Evolutionary conservation across 164 flowering plant genomes (phyloP).

Genomic region (Annona squamosa): DNA sequence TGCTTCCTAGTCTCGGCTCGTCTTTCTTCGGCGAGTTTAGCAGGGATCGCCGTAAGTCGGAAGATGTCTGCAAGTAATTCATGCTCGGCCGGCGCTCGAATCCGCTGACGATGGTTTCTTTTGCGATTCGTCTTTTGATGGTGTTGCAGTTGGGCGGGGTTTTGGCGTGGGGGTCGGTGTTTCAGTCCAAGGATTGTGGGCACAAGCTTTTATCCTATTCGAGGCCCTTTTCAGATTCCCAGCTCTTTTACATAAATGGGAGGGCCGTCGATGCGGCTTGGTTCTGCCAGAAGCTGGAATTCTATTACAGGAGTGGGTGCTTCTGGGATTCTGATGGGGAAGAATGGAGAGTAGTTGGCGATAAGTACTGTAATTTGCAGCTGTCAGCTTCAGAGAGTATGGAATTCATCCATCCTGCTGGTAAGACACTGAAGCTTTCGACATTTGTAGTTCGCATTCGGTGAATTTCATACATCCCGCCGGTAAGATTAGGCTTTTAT

Average conservation of each 20-base stretch:
- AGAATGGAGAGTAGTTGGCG: conserved; percentile 15
- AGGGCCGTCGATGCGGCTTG: conserved; percentile 26
- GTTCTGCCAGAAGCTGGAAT: conserved; percentile 38
- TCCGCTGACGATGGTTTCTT: conserved; percentile 21
- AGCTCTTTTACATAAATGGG: conserved; percentile 41
- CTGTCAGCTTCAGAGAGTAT: conserved; percentile 6
- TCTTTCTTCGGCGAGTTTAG: neutral
- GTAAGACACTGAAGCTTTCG: neutral
- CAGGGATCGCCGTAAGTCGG: neutral
- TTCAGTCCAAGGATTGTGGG: conserved; percentile 28
- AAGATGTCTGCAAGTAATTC: neutral
- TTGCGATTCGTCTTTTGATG: conserved; percentile 22
- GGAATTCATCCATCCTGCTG: conserved; percentile 2
- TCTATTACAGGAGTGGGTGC: conserved; percentile 23
- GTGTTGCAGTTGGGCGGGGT: conserved; percentile 21
- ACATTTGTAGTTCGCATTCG: neutral
- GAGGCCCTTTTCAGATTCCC: conserved; percentile 20
- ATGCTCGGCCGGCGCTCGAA: neutral
- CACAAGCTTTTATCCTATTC: conserved; percentile 23
- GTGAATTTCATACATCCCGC: neutral
- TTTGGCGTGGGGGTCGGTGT: conserved; percentile 22
- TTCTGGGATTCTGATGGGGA: conserved; percentile 12
- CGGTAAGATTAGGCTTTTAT: neutral
- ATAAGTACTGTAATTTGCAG: conserved; percentile 23
- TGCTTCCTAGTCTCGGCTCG: neutral